Percentiles rank a stretch among this genome's conserved stretches.
phyloP scores from a whole-genome alignment of 192 early-diverging fungal species.

The Podila epigama region DNA sequence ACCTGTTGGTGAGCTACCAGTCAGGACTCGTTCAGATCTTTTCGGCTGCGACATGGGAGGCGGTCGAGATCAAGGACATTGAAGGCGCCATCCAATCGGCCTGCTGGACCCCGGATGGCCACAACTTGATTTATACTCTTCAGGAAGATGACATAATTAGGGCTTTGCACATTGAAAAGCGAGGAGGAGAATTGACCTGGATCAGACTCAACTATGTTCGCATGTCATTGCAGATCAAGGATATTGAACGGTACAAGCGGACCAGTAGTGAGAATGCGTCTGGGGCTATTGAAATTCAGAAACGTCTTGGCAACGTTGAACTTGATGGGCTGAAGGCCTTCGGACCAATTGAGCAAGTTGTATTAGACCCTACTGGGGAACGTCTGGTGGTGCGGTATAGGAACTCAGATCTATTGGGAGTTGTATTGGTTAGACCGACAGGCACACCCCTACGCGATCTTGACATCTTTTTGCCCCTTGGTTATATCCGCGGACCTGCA shows the following conservation, averaged over 20 bases:
- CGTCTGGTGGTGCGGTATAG: constrained; percentile 62
- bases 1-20: constrained; percentile 18
- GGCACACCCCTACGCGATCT: constrained; percentile 29
- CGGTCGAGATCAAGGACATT: constrained; percentile 31
- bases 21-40: constrained; percentile 26
- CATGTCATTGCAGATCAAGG: constrained; percentile 12
- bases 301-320: constrained; percentile 2
- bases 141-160: constrained; percentile 50
- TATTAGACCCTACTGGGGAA: constrained; percentile 60
- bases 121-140: constrained; percentile 62
- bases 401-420: constrained; percentile 52
- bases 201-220: constrained; percentile 26
- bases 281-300: neutral
- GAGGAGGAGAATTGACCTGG: constrained; percentile 21
- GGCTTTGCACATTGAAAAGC: constrained; percentile 44
- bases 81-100: constrained; percentile 51
- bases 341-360: constrained; percentile 58
- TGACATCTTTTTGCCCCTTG: constrained; percentile 32
- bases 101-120: constrained; percentile 68
- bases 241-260: constrained; percentile 19
- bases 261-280: neutral
- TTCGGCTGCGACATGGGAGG: constrained; percentile 22
- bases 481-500: constrained; percentile 38
- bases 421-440: constrained; percentile 45
- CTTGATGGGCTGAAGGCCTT: constrained; percentile 16